Evolutionary conservation across 1,284 basidiomycete genomes (phyloP), one percentile per base, ranked within the genome.

Genomic region (Inonotus hispidus): DNA sequence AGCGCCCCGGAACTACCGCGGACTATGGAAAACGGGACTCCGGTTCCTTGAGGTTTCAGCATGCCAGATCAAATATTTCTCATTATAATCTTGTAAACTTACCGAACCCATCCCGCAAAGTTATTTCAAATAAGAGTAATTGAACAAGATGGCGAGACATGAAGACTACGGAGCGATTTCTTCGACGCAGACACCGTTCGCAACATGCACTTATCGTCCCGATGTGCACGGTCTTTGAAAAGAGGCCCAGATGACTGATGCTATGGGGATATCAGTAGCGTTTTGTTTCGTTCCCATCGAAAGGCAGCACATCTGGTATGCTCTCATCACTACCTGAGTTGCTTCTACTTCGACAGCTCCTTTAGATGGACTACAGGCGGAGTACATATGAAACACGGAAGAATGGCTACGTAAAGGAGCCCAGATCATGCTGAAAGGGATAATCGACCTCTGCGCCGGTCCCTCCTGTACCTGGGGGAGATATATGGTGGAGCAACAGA

Each of bases 1-100:
- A 77, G 77, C 50, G 83, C 86, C 59, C 77, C 80, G 0, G 78
- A 83, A 63, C 67, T 71, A 71, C 27, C 53, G 71, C 27, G 35
- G n/a, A 1, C 14, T 10, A 13, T 37, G 10, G 25, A 49, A 27
- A 49, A 29, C 2, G 46, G 25, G 1, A 25, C n/a, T 7, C 19
- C 13, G 2, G 46, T 27, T 14, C 23, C n/a, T 27, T 49, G 50
- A 52, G 32, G 16, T 35, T 35, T 52, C 50, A 1, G 35, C 21
- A 7, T 49, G n/a, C 13, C 47, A 49, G n/a, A 25, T 23, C 47
- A 25, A 2, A 14, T 49, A 49, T 49, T 8, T 10, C 23, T 13
- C 29, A 35, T 16, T 52, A 11, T 52, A 52, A 32, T 32, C 29
- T 16, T 52, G 25, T 56, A 61, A 43, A 14, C 14, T 5, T 43